Base-by-base conservation (phyloP, 495 filamentous ascomycete species). In the Neurospora tetraspora region DNA sequence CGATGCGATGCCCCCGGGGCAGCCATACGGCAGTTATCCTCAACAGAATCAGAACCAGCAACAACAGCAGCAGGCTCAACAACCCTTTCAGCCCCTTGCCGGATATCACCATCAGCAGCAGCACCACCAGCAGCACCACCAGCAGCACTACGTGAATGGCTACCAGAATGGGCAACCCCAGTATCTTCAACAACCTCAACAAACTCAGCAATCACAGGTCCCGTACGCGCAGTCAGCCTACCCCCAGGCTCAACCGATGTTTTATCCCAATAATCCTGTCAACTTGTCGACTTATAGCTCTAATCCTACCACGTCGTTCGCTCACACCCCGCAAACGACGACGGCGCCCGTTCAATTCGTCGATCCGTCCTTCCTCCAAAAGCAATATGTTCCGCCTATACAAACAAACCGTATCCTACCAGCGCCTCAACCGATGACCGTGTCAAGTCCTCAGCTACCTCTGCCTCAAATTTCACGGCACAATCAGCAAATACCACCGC, bases 1-100 rank as follows among this genome's bases (percentile, higher is more conserved):
- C 73, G 80, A 78, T 77, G 78, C 80, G 71, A 81, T 83, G 77
- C 84, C 84, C 76, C 80, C 80, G 72, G 83, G 80, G 69, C 81
- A 84, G 75, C 79, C 76, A 69, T 85, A 80, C 77, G 77, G 81
- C 75, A 77, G 77, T 77, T 82, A 84, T 14, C 73, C 71, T 69
- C 75, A 75, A 43, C 73, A 69, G 39, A 70, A 7, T 16, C 69
- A 69, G 16, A 80, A 72, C 69, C 76, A 71, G n/a, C 53, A 39
- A 18, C 72, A 74, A 39, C 53, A 70, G 12, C 73, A 69, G 36
- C 75, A 74, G 53, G 53, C 27, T 34, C 53, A 65, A 34, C 53
- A 65, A 36, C 6, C 53, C 14, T 65, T 65, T 36, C 53, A 65
- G 14, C 53, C 23, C 23, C 27, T 34, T 65, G 53, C 53, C 53